Percentiles rank a stretch among this genome's conserved stretches.
These are phyloP conservation scores for Penicillium sp. DNA, from an alignment of 2,329 filamentous ascomycete genomes.

Conservation along the genomic window DNA sequence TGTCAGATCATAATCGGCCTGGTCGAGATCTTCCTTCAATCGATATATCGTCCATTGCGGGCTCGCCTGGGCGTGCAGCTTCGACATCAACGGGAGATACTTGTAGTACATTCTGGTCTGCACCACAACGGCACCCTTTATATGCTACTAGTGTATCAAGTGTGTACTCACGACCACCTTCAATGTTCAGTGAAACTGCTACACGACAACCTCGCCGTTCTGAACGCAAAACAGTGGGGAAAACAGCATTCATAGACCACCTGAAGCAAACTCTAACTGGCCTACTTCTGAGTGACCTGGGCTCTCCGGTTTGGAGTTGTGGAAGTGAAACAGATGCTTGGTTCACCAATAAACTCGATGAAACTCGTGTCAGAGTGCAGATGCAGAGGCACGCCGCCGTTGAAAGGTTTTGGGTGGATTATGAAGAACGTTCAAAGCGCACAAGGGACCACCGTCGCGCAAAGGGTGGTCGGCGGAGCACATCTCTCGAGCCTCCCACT, in stretches of 20 bases:
- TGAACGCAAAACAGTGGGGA: conserved; percentile 63
- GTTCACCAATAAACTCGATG: conserved; percentile 65
- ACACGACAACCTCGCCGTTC: conserved; percentile 36
- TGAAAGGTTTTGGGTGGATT: conserved; percentile 44
- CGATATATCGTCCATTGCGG: conserved; percentile 63
- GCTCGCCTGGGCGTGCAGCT: conserved; percentile 69
- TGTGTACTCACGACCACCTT: conserved; percentile 52
- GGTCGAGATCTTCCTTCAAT: conserved; percentile 62
- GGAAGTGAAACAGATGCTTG: conserved; percentile 93
- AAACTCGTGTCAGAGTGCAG: conserved; percentile 47
- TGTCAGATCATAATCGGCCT: conserved; percentile 67
- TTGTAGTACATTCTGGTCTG: conserved; percentile 84
- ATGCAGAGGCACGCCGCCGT: conserved; percentile 45
- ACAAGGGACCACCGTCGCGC: conserved; percentile 27
- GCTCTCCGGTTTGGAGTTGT: conserved; percentile 80
- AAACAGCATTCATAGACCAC: conserved; percentile 75
- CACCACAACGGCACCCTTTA: conserved; percentile 71
- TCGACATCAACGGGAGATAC: conserved; percentile 74
- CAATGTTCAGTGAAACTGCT: conserved; percentile 45
- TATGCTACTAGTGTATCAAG: conserved; percentile 67
- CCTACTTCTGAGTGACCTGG: conserved; percentile 85
- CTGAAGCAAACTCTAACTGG: conserved; percentile 80
- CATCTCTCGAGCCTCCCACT: conserved; percentile 36
- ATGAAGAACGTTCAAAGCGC: conserved; percentile 36
- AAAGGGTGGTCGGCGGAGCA: conserved; percentile 35